A percentile compares a stretch with the other conserved stretches of the same genome.
Evolutionary conservation across 140 eudicot genomes (phyloP).

Genomic region (Oenanthe javanica): DNA sequence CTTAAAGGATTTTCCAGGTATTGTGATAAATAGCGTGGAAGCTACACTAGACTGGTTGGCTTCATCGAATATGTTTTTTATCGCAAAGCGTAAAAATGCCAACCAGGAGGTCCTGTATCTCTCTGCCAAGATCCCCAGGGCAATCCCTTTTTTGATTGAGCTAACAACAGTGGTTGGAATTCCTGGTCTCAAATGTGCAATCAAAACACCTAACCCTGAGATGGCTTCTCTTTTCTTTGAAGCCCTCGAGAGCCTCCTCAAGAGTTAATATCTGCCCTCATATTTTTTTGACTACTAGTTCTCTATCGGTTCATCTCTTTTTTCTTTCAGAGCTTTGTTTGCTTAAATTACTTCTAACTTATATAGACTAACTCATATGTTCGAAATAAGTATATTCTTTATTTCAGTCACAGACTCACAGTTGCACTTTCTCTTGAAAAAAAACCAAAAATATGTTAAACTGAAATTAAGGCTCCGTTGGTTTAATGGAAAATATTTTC

Average conservation of each 20-base stretch:
- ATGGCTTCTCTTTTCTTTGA: conserved; percentile 86
- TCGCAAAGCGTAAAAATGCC: conserved; percentile 80
- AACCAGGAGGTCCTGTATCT: conserved; percentile 82
- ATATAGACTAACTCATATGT: background rate
- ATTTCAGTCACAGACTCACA: background rate
- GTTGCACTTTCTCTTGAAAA: background rate
- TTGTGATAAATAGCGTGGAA: conserved; percentile 52
- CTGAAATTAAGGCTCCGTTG: too few relatives aligned
- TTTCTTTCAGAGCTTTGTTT: background rate
- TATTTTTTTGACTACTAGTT: background rate
- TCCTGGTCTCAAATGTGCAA: conserved; percentile 84
- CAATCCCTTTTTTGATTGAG: conserved; percentile 75
- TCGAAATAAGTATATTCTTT: too few relatives aligned
- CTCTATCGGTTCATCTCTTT: background rate
- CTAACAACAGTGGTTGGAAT: conserved; percentile 58
- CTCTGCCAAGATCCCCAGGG: conserved; percentile 80
- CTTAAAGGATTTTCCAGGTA: conserved; percentile 42
- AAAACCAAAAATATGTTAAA: too few relatives aligned
- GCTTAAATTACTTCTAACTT: background rate
- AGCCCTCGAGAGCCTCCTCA: conserved; percentile 60
- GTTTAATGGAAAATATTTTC: too few relatives aligned
- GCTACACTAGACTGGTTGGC: conserved; percentile 54
- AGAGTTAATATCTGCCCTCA: conserved; percentile 20
- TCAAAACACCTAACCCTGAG: conserved; percentile 81
- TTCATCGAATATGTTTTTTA: conserved; percentile 72